Base-by-base conservation (phyloP, 108 stramenopile species). In the Cyclotella cryptica region DNA sequence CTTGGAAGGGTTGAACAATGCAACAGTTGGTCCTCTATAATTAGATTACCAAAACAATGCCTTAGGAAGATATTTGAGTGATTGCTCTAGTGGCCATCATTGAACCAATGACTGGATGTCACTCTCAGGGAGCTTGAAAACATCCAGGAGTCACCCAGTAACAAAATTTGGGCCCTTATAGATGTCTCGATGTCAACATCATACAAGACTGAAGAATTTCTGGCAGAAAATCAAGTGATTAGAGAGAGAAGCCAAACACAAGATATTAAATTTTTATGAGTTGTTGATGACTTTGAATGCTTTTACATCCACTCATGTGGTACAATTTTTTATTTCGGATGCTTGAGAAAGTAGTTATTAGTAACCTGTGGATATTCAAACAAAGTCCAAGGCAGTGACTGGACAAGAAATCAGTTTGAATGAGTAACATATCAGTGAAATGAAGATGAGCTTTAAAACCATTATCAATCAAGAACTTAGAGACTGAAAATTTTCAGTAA, bases 151-250 rank as follows among this genome's bases (percentile, higher is more conserved):
- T n/a, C n/a, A n/a, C n/a, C n/a, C n/a, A n/a, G n/a, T n/a, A n/a
- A n/a, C n/a, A n/a, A n/a, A n/a, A n/a, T n/a, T n/a, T n/a, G n/a
- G n/a, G n/a, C n/a, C n/a, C n/a, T n/a, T n/a, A n/a, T n/a, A n/a
- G n/a, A n/a, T n/a, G 78, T 79, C 43, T 66, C 45, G 57, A 83
- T 83, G 14, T 78, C 82, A 14, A 44, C 45, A 55, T 83, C 82
- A 66, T 83, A 83, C 0, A 44, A 17, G 12, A 29, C 60, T 61
- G n/a, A 2, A 61, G 60, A 59, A n/a, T n/a, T n/a, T 35, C 6
- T 6, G 35, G 6, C 35, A 35, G 35, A 39, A 35, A 39, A 15
- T 39, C 15, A 39, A 10, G 60, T 35, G n/a, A 3, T 24, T 24
- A 24, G n/a, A 12, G 1, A 24, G 8, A 21, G 24, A 3, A 22